These are phyloP conservation scores for Noccaea caerulescens DNA, from an alignment of 345 rosid genomes.

Conservation along the genomic window DNA sequence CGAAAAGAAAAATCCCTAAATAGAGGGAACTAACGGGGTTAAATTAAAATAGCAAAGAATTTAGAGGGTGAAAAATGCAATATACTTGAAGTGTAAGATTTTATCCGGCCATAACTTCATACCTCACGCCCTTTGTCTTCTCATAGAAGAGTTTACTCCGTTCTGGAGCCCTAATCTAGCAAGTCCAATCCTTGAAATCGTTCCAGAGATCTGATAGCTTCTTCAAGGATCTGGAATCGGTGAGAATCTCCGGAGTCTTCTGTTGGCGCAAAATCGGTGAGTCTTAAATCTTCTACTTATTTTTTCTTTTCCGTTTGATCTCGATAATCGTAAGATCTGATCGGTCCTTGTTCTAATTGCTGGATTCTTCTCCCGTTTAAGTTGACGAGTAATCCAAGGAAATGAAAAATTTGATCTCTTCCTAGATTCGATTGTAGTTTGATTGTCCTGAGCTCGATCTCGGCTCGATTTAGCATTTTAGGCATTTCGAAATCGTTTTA, in stretches of 20 bases:
- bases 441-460: constrained; percentile 18
- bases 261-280: constrained; percentile 17
- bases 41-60: not conserved
- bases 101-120: constrained; percentile 23
- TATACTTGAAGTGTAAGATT: constrained; percentile 21
- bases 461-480: not conserved
- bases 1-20: not conserved
- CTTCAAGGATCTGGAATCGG: constrained; percentile 22
- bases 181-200: not conserved
- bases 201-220: constrained; percentile 30
- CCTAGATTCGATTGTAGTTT: constrained; percentile 17
- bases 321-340: constrained; percentile 34
- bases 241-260: constrained; percentile 10
- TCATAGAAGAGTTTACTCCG: constrained; percentile 26
- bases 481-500: not conserved
- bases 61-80: constrained; percentile 24
- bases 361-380: not conserved
- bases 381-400: not conserved
- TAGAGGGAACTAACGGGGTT: not conserved
- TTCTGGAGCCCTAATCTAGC: constrained; percentile 33
- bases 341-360: not conserved
- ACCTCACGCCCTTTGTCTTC: constrained; percentile 13
- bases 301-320: not conserved
- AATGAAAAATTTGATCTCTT: not conserved
- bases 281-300: constrained; percentile 14